Conservation (phyloP, 257 asterid genomes). For the Salvia splendens region DNA sequence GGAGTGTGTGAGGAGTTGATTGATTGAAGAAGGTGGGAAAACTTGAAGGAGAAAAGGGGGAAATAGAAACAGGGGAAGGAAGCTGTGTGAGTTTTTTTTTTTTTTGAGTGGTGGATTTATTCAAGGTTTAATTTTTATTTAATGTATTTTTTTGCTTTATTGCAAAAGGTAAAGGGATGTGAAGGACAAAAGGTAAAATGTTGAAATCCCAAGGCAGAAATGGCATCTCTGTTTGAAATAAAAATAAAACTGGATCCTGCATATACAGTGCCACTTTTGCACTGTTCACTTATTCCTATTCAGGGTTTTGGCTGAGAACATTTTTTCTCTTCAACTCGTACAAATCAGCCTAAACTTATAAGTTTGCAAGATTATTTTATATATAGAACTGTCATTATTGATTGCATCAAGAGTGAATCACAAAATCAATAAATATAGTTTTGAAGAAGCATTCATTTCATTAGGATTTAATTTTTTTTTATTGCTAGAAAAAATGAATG, state of each 20-base stretch:
- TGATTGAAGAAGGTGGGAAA: slow-evolving; percentile 36
- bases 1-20: not conserved
- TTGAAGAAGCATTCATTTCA: not conserved
- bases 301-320: slow-evolving; percentile 33
- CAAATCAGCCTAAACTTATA: not conserved
- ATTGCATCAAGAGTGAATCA: not conserved
- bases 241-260: slow-evolving; percentile 21
- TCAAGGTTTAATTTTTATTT: slow-evolving; percentile 17
- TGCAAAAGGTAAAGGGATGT: slow-evolving; percentile 22
- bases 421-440: not conserved
- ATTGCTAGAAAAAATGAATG: slow-evolving; percentile 20
- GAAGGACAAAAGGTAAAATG: slow-evolving; percentile 34
- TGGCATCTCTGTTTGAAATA: slow-evolving; percentile 43
- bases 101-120: slow-evolving; percentile 13
- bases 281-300: slow-evolving; percentile 18
- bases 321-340: not conserved
- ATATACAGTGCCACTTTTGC: slow-evolving; percentile 29
- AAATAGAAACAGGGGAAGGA: slow-evolving; percentile 9
- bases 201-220: slow-evolving; percentile 54
- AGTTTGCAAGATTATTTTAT: not conserved
- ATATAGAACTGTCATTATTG: not conserved
- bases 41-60: slow-evolving; percentile 24
- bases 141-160: not conserved
- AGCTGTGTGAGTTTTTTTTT: not conserved
- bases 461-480: slow-evolving; percentile 28